Base-by-base conservation (phyloP, 2,329 filamentous ascomycete genomes). In the Cladophialophora exuberans region DNA sequence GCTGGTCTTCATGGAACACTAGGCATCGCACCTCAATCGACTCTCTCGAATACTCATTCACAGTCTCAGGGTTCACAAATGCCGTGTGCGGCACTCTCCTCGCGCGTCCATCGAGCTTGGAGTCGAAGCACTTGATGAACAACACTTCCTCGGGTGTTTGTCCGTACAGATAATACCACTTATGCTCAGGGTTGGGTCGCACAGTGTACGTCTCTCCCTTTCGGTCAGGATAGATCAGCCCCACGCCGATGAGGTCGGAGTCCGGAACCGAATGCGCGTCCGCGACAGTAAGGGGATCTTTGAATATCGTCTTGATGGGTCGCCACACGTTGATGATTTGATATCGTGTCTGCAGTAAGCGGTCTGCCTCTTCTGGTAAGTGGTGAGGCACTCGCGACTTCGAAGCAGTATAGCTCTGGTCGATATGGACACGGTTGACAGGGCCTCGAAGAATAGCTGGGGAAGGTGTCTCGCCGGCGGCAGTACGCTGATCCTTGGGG, bases 91-190 rank as follows among this genome's bases (percentile, higher is more conserved):
- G 80, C 26, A 81, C 76, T 3, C 80, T 66, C 7, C 80, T 72
- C 4, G 80, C 57, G 22, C 78, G 67, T 0, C 79, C 80, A 65
- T 83, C 80, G 20, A 71, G 71, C 72, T 82, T 80, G 22, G 73
- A 80, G 66, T 86, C 83, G 64, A 80, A 85, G 63, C 81, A 84
- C 67, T 85, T 86, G 68, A 86, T 82, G 38, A 86, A 63, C 2
- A 82, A 72, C 3, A 81, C 78, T 69, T 86, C 76, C 3, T 79
- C 72, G 0, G 81, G 80, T 0, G 70, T 73, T 64, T 83, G 76
- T 1, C 72, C 73, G 43, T 73, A 73, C 56, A 79, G 73, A 66
- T 81, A 84, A 64, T 77, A 79, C 81, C 81, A 84, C 63, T 69
- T 72, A 33, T 82, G 78, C 1, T 60, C 52, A 0, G 65, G 61